Evolutionary conservation across 2,329 filamentous ascomycete genomes (phyloP), one percentile per base, ranked within the genome.

Genomic region (Trichoderma oligosporum): DNA sequence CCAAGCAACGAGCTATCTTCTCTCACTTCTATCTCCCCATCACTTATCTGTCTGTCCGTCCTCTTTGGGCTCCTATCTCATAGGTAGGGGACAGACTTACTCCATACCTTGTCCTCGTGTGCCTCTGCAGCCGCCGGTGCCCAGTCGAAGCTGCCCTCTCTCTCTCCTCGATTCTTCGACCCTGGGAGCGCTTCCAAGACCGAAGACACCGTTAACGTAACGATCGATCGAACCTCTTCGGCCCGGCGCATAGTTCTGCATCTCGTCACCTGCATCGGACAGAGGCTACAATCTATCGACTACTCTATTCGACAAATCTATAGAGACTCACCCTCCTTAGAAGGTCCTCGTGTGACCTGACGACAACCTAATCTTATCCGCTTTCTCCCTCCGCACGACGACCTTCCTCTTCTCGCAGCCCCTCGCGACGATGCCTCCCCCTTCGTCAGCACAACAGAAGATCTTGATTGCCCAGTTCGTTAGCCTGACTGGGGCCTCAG

Each of bases 391-490:
- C n/a, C 48, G 9, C 35, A 31, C 49, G 47, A 16, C 56, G 47
- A 58, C 48, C 48, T 54, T 54, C 48, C 56, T 45, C 35, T 51
- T 54, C 56, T 39, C 47, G 31, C 33, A 7, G 18, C 11, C 38
- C 11, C 38, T 44, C 55, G 41, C 39, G 16, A 60, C 54, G 52
- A 74, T 76, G 74, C 68, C 74, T 58, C 70, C 71, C 29, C 65
- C 68, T 42, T 69, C 71, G 35, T 60, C 66, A 33, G 62, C 73
- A 46, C 70, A 73, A 60, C 73, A 78, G 63, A 77, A 73, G 69
- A 65, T 68, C 38, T 58, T 75, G 62, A 66, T 74, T 59, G 61
- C 66, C 48, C 70, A 78, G 65, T 80, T 81, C 61, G 65, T 74
- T 48, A 61, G 67, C 48, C 64, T 75, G 45, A 80, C 78, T 9